Conservation (phyloP, 2,329 filamentous ascomycete species). For the Didymella keratinophila region DNA sequence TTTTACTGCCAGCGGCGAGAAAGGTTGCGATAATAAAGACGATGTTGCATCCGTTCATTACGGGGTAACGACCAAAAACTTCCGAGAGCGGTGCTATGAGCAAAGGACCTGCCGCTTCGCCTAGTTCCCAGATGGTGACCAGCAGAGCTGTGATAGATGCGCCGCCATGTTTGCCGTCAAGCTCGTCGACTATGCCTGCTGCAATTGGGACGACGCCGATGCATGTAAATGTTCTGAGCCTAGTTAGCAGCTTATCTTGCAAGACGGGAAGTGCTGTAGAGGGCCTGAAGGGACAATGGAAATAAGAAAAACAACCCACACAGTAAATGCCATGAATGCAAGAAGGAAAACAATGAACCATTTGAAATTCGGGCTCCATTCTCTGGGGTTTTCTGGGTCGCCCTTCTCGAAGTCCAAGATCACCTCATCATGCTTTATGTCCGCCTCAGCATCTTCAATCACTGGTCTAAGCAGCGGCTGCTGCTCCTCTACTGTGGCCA, state of each 20-base stretch:
- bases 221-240: constrained; percentile 48
- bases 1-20: constrained; percentile 51
- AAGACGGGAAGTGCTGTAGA: background rate
- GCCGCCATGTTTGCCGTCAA: constrained; percentile 35
- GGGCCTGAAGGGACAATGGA: background rate
- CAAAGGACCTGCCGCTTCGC: constrained; percentile 47
- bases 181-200: constrained; percentile 41
- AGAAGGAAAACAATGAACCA: constrained; percentile 46
- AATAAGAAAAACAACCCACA: constrained; percentile 30
- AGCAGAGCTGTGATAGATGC: constrained; percentile 41
- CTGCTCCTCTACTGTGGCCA: constrained; percentile 39
- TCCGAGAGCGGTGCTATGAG: constrained; percentile 48
- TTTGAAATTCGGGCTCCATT: constrained; percentile 44
- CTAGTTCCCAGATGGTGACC: constrained; percentile 49
- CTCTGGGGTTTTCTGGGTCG: constrained; percentile 41
- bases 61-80: constrained; percentile 43
- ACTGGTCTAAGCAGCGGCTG: constrained; percentile 40
- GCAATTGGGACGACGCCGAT: constrained; percentile 49
- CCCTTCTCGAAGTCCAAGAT: constrained; percentile 42
- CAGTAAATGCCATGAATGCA: constrained; percentile 46
- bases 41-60: constrained; percentile 50
- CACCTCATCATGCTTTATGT: constrained; percentile 28
- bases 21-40: constrained; percentile 56
- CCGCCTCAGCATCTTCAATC: constrained; percentile 28
- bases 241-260: constrained; percentile 19